These are phyloP conservation scores for Tulasnella sp. DNA, from an alignment of 768 basidiomycete genomes.

Conservation along the genomic window DNA sequence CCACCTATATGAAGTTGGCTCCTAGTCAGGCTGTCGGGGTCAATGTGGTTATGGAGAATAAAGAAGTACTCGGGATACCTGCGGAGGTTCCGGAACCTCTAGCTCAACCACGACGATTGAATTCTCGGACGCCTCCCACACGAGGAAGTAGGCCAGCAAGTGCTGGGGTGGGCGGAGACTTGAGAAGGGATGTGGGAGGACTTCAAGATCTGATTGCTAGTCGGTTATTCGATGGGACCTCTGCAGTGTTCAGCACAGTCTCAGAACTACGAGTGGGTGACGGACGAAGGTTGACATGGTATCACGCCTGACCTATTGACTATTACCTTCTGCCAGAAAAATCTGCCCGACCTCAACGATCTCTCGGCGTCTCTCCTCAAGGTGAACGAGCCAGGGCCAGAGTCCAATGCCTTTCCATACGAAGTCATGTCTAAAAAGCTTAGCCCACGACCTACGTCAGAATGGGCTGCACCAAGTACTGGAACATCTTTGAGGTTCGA, in stretches of 20 bases:
- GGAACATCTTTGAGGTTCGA: slow-evolving; percentile 36
- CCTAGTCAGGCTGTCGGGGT: slow-evolving; percentile 71
- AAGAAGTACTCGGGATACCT: slow-evolving; percentile 67
- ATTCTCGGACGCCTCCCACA: slow-evolving; percentile 3
- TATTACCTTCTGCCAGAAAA: slow-evolving; percentile 31
- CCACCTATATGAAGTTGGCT: slow-evolving; percentile 68
- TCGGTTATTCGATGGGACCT: slow-evolving; percentile 77
- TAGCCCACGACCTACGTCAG: slow-evolving; percentile 30
- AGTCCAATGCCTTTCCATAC: slow-evolving; percentile 22
- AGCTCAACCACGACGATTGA: slow-evolving; percentile 32
- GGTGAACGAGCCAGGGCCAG: neutral
- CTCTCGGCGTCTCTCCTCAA: slow-evolving; percentile 2
- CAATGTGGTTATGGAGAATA: slow-evolving; percentile 78
- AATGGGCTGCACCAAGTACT: slow-evolving; percentile 66
- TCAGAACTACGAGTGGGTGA: slow-evolving; percentile 64
- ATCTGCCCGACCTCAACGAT: slow-evolving; percentile 26
- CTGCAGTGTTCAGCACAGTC: slow-evolving; percentile 74
- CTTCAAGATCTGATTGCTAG: slow-evolving; percentile 65
- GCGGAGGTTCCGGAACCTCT: slow-evolving; percentile 56
- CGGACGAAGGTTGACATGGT: neutral
- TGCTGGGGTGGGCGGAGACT: slow-evolving; percentile 4
- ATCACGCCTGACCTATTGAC: slow-evolving; percentile 27
- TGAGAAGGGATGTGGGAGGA: slow-evolving; percentile 34
- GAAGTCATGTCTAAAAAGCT: slow-evolving; percentile 26
- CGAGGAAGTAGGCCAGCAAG: slow-evolving; percentile 14